Base-by-base conservation (phyloP, 305 asterid genomes). In the Fraxinus dipetala region DNA sequence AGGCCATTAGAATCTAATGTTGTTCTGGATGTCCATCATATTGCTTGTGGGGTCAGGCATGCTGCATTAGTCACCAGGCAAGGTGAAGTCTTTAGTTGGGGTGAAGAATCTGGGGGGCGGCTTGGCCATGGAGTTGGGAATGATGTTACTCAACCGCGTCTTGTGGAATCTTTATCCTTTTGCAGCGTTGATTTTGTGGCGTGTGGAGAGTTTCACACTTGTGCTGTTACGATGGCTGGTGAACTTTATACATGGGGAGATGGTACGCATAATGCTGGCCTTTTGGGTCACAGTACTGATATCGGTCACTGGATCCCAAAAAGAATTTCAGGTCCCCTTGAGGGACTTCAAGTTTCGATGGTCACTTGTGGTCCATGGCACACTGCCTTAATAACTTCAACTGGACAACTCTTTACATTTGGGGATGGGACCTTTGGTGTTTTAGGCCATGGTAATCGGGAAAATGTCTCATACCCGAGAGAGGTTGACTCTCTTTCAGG, bases 331-430 rank as follows among this genome's bases (percentile, higher is more conserved):
- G 99, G 98, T 69, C 98, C 98, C 0, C 92, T 96, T 22, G 99
- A 94, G 20, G 97, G 98, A 36, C 97, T 93, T 89, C 95, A 90
- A 79, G 90, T 96, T 77, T 91, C 98, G 22, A 79, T 80, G 48
- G 95, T 96, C 83, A 83, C 97, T 30, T 96, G 98, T 67, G 99
- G 99, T 30, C 98, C 98, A n/a, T 96, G 99, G 99, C 99, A 96
- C 83, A 93, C 99, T 7, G 98, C 98, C 61, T 79, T 96, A 86
- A 86, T 96, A 77, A 93, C 99, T 1, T 87, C 95, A 13, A 88
- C 89, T 3, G 97, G 97, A 2, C 98, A 91, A 85, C 92, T 96
- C 79, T 94, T 96, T 80, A 96, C 99, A 3, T 96, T 93, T 76
- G 99, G 99, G 32, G 97, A 93, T 72, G 99, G 99, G 76, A 96